A percentile compares a stretch with the other conserved stretches of the same genome.
Conservation (phyloP, 352 stramenopile genomes). For the Globisporangium echinulatum region DNA sequence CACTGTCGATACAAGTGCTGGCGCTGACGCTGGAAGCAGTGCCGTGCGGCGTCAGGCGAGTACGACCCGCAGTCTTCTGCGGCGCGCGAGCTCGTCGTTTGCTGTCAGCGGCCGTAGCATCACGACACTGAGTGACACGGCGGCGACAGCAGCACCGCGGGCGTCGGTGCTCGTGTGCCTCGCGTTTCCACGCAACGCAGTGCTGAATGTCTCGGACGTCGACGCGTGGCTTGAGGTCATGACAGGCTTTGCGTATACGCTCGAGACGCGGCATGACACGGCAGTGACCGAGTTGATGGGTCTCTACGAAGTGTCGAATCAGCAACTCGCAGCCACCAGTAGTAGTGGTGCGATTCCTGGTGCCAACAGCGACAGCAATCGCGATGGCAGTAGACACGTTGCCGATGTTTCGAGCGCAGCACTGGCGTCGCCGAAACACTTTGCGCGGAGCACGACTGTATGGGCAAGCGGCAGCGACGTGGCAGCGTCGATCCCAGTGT, state of each 20-base stretch:
- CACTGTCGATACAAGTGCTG: not conserved
- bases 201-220: not conserved
- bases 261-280: constrained; percentile 3
- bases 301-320: too few species aligned
- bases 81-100: constrained; percentile 1
- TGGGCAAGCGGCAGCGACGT: too few species aligned
- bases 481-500: too few species aligned
- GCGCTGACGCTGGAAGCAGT: not conserved
- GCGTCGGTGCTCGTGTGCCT: constrained; percentile 1
- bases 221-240: constrained; percentile 10
- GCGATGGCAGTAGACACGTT: too few species aligned
- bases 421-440: too few species aligned
- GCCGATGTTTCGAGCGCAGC: too few species aligned
- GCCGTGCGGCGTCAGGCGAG: constrained; percentile 1
- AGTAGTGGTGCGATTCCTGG: too few species aligned
- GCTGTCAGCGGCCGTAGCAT: not conserved
- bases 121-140: not conserved
- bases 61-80: not conserved
- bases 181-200: constrained; percentile 5
- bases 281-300: constrained; percentile 1
- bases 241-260: constrained; percentile 7
- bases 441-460: too few species aligned
- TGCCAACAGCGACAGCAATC: too few species aligned
- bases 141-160: not conserved
- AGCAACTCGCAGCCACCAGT: too few species aligned